These are phyloP conservation scores for Aspergillus spinulosporus DNA, from an alignment of 2,329 filamentous ascomycete species.

Conservation along the genomic window DNA sequence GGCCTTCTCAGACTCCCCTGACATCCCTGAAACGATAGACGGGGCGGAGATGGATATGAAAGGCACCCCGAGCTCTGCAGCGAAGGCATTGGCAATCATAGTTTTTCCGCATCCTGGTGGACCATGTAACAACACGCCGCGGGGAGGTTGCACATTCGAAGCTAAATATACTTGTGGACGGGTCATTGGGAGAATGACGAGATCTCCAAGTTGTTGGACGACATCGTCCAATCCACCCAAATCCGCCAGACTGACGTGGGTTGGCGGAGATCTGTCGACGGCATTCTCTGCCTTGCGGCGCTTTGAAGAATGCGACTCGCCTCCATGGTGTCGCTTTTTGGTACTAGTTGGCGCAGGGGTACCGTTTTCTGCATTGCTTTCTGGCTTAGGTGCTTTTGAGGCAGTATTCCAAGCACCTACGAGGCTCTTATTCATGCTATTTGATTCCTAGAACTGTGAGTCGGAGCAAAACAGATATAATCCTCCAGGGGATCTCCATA, in stretches of 20 bases:
- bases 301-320: constrained; percentile 64
- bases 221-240: constrained; percentile 75
- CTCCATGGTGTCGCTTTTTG: constrained; percentile 62
- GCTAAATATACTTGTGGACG: constrained; percentile 65
- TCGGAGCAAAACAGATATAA: neutral
- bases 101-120: constrained; percentile 87
- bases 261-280: constrained; percentile 64
- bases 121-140: constrained; percentile 76
- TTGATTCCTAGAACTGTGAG: constrained; percentile 49
- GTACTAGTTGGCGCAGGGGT: constrained; percentile 37
- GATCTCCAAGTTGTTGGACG: constrained; percentile 66
- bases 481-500: constrained; percentile 22
- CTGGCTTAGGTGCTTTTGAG: constrained; percentile 35
- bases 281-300: constrained; percentile 60
- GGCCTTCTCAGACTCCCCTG: constrained; percentile 84
- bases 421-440: constrained; percentile 67
- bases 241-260: constrained; percentile 67
- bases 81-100: constrained; percentile 76
- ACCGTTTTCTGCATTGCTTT: constrained; percentile 28
- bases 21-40: constrained; percentile 81
- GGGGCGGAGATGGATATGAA: constrained; percentile 80
- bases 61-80: constrained; percentile 71
- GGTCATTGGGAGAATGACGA: constrained; percentile 71
- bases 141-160: constrained; percentile 67
- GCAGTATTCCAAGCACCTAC: constrained; percentile 58